Evolutionary conservation across 768 basidiomycete genomes (phyloP).

Genomic region (Lanmaoa rubissima): DNA sequence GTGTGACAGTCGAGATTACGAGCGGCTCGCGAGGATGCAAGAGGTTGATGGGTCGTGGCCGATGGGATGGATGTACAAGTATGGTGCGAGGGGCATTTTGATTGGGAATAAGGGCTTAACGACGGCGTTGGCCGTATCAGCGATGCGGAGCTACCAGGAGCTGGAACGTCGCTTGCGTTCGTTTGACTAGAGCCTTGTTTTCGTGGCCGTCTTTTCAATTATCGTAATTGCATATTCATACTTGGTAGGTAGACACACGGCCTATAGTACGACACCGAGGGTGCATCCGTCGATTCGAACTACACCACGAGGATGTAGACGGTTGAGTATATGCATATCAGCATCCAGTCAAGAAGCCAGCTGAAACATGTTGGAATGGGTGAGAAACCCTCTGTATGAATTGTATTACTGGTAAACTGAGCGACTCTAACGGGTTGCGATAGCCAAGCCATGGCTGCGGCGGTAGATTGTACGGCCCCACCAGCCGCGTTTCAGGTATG

Average conservation of each 20-base stretch:
- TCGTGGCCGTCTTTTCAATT: background rate
- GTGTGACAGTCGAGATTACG: slow-evolving; percentile 15
- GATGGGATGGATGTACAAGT: slow-evolving; percentile 21
- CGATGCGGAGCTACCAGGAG: slow-evolving; percentile 13
- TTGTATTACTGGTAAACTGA: background rate
- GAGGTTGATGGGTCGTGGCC: slow-evolving; percentile 23
- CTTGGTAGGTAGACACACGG: too few relatives aligned
- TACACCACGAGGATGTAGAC: background rate
- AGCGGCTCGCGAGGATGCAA: slow-evolving; percentile 18
- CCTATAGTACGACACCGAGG: too few relatives aligned
- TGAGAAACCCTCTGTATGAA: background rate
- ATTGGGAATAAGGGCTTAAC: slow-evolving; percentile 22
- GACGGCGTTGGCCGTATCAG: slow-evolving; percentile 21
- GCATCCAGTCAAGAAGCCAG: background rate
- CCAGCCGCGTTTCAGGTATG: background rate
- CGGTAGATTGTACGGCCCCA: background rate
- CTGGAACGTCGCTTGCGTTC: slow-evolving; percentile 13
- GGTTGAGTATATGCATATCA: background rate
- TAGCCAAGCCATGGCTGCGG: background rate
- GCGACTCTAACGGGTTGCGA: background rate
- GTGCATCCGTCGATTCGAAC: background rate
- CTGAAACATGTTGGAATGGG: too few relatives aligned
- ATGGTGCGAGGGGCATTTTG: background rate
- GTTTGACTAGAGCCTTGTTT: slow-evolving; percentile 6
- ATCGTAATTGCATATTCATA: background rate